Evolutionary conservation across 1,284 basidiomycete genomes (phyloP), one percentile per base, ranked within the genome.

Genomic region (Mycena sp.): DNA sequence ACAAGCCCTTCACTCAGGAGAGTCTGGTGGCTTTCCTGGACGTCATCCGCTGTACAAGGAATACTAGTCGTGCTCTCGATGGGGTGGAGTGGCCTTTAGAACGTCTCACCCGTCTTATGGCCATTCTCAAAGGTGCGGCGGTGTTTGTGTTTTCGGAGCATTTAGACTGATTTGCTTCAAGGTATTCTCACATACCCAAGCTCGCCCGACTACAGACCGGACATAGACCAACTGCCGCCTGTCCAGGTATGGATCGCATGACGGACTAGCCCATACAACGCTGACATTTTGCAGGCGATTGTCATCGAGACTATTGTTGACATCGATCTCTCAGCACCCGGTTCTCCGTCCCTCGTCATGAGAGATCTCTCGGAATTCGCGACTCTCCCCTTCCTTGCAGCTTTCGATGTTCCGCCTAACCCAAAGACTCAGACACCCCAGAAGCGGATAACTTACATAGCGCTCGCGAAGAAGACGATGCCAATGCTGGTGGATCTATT

Each of bases 201-300:
- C 61, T 96, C 94, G 1, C 89, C 91, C 4, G 95, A 97, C 72
- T 96, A 94, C 73, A 83, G 94, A 49, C 90, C 92, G 5, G 96
- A 99, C 72, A 83, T 95, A 49, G 95, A 98, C 72, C 78, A 81
- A 40, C 80, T 98, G 60, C 90, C 93, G 21, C 94, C 94, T 21
- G 84, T 98, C 1, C 94, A 96, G 83, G 90, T 90, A 74, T 43
- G 79, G 55, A 30, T 26, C 43, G 35, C 9, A 37, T 23, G 23
- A 40, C 19, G 6, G 35, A 1, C 3, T 51, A 43, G 9, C 46
- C 38, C 12, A 16, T 43, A 19, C 23, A 50, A 59, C 62, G 69
- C 30, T 10, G 60, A 55, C 35, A 48, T 6, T 21, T 4, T 57
- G 6, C 74, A 95, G 86, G 80, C 86, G 4, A 86, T 87, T 12